phyloP scores from a whole-genome alignment of 2,329 filamentous ascomycete genomes.

The Monilinia aucupariae region DNA sequence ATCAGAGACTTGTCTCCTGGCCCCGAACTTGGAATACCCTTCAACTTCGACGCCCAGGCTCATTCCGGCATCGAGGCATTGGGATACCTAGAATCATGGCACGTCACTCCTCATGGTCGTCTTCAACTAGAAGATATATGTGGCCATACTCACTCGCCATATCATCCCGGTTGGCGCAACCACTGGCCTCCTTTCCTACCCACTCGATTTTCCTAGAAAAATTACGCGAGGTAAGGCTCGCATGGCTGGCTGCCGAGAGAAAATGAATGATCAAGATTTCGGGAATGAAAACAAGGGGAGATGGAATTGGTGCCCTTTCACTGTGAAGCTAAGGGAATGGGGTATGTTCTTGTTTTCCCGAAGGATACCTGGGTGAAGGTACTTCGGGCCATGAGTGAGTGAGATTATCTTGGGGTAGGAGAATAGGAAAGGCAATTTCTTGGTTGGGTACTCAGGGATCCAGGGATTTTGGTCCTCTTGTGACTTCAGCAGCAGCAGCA shows the following conservation, averaged over 20 bases:
- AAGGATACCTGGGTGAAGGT: not conserved
- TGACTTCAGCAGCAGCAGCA: too few relatives aligned
- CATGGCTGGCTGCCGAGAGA: not conserved
- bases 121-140: not conserved
- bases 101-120: not conserved
- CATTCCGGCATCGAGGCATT: rapidly evolving
- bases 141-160: not conserved
- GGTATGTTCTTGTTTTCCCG: not conserved
- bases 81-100: too few relatives aligned
- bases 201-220: not conserved
- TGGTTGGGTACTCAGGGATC: not conserved
- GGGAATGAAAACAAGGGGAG: too few relatives aligned
- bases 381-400: too few relatives aligned
- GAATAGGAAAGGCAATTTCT: not conserved
- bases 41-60: not conserved
- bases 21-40: not conserved
- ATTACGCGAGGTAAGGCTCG: not conserved
- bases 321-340: not conserved
- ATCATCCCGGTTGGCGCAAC: not conserved
- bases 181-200: not conserved
- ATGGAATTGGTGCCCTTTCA: too few relatives aligned
- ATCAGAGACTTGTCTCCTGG: not conserved
- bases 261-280: too few relatives aligned
- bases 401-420: not conserved
- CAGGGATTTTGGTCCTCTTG: not conserved